Conservation (phyloP, 2,329 filamentous ascomycete genomes). For the Pseudogymnoascus sp. region DNA sequence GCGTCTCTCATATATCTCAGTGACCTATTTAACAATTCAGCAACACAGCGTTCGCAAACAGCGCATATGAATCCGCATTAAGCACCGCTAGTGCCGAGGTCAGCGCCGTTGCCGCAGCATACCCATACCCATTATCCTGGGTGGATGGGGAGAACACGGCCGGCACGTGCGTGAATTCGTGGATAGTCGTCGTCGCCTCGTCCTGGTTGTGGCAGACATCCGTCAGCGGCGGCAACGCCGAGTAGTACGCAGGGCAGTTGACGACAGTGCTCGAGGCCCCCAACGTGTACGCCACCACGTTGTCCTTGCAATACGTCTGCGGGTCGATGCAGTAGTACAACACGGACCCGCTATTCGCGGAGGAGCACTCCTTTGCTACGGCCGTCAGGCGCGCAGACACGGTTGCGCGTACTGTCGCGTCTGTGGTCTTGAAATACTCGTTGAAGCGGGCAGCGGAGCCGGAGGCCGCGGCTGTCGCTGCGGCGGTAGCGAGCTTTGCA, state of each 20-base stretch:
- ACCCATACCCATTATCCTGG: conserved; percentile 52
- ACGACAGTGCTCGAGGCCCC: conserved; percentile 48
- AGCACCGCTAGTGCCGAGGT: conserved; percentile 44
- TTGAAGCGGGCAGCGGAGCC: conserved; percentile 43
- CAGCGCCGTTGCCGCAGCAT: conserved; percentile 40
- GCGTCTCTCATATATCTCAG: background rate
- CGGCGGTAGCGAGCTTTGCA: conserved; percentile 43
- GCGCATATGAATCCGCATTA: conserved; percentile 58
- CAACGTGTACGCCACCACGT: conserved; percentile 55
- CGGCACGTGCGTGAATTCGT: conserved; percentile 59
- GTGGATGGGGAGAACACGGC: conserved; percentile 48
- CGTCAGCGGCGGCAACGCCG: conserved; percentile 41
- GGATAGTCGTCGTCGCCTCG: conserved; percentile 56
- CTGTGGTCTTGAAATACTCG: conserved; percentile 59
- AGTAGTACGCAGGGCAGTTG: conserved; percentile 57
- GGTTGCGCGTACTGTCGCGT: conserved; percentile 36
- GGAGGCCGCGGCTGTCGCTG: conserved; percentile 44
- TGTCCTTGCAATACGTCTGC: conserved; percentile 42
- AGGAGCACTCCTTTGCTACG: conserved; percentile 49
- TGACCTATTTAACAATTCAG: conserved; percentile 32
- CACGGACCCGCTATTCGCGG: conserved; percentile 40
- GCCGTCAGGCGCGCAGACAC: conserved; percentile 46
- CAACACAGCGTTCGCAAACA: conserved; percentile 44
- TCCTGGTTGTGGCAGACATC: conserved; percentile 55
- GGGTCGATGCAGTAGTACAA: conserved; percentile 53